Evolutionary conservation across 768 basidiomycete genomes (phyloP).

Genomic region (Amanita jacksonii): DNA sequence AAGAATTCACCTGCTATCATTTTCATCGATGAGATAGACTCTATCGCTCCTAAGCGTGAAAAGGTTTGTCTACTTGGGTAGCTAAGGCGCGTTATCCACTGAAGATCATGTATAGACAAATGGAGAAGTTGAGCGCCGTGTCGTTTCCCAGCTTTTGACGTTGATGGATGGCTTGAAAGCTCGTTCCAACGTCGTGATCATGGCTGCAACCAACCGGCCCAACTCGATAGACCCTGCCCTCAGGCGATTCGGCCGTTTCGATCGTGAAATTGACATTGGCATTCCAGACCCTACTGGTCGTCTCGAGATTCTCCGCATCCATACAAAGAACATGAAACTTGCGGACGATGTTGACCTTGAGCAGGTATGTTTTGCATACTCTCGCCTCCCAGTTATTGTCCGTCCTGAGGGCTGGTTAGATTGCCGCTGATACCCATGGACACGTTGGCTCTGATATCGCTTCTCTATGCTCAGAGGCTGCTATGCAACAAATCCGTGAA

Average conservation of each 20-base stretch:
- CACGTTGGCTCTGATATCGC: conserved; percentile 99
- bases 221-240: conserved; percentile 99
- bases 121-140: conserved; percentile 98
- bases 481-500: conserved; percentile 99
- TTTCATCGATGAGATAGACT: conserved; percentile 99
- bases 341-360: conserved; percentile 95
- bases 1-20: conserved; percentile 99
- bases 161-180: conserved; percentile 99
- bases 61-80: conserved; percentile 62
- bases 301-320: conserved; percentile 96
- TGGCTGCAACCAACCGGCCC: conserved; percentile 98
- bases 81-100: background rate
- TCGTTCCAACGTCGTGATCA: conserved; percentile 97
- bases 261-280: conserved; percentile 98
- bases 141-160: conserved; percentile 95
- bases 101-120: conserved; percentile 57
- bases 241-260: conserved; percentile 97
- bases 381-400: background rate
- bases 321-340: conserved; percentile 99
- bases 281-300: conserved; percentile 99
- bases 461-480: conserved; percentile 96
- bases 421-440: conserved; percentile 98
- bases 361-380: conserved; percentile 39
- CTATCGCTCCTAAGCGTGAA: conserved; percentile 99
- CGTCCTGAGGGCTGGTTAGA: conserved; percentile 41